Base-by-base conservation (phyloP, 805 yeast genomes). In the Saturnispora saitoi region DNA sequence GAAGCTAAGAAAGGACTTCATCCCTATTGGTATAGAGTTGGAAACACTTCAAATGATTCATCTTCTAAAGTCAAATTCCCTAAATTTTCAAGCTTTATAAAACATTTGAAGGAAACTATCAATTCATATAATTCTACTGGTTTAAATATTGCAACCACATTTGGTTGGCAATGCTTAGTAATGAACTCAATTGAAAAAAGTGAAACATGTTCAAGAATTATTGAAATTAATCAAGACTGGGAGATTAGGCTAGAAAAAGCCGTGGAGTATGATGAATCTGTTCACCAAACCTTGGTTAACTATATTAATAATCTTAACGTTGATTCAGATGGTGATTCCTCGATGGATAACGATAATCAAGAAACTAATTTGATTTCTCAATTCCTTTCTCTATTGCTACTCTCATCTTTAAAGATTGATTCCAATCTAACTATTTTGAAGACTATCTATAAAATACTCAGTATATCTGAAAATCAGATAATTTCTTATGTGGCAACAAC, bases 1-100 rank as follows among this genome's bases (percentile, higher is more conserved):
- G 96, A 88, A 61, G 83, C 96, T 0, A 63, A 62, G 4, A 79
- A 78, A 53, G 97, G 97, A 0, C 66, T 91, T 28, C 81, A 88
- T 62, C 96, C 96, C 0, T 77, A 84, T 61, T 83, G 90, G 87
- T 85, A 80, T 60, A 75, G 74, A 42, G 65, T 82, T 14, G 15
- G n/a, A 5, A 47, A 42, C 14, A 30, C 14, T 15, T 24, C 17
- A 26, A 26, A 26, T n/a, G 14, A 26, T 6, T 7, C 28, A 4
- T 2, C 31, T 3, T 9, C 26, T 3, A 63, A 64, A 3, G 22
- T 49, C 2, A 54, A 56, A 15, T 81, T 87, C 52, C 95, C 96
- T 15, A 24, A 41, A 1, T 48, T 60, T 0, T 83, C 85, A 53
- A 48, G 56, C 1, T 65, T 65, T 0, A 65, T 75, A 53, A 66